Evolutionary conservation across 495 filamentous ascomycete species (phyloP).

Genomic region (Talaromyces liani): DNA sequence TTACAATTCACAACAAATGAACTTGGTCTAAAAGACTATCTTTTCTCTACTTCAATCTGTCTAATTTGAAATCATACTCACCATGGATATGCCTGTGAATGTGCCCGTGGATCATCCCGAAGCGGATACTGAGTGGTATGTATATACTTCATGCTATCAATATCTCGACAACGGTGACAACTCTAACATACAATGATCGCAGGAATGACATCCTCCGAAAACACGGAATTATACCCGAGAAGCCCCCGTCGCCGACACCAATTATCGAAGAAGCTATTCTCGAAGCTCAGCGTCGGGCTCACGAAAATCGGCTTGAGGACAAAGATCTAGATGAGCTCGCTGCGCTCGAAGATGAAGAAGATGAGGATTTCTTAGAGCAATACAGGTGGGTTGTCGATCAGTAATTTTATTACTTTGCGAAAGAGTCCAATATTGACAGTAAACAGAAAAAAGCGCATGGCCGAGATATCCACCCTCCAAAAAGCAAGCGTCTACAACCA

Average conservation of each 20-base stretch:
- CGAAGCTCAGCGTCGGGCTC: constrained; percentile 68
- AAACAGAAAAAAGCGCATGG: constrained; percentile 66
- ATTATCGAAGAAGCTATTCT: constrained; percentile 92
- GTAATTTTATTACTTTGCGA: background rate
- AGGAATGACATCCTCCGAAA: constrained; percentile 99
- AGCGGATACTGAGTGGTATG: constrained; percentile 95
- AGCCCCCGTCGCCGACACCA: constrained; percentile 86
- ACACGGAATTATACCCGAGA: constrained; percentile 92
- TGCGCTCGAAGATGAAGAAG: constrained; percentile 89
- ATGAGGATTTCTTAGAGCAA: constrained; percentile 80
- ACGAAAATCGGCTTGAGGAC: constrained; percentile 86
- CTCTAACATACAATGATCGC: constrained; percentile 9
- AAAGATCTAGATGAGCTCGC: constrained; percentile 91
- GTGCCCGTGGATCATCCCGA: constrained; percentile 93
- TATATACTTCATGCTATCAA: background rate
- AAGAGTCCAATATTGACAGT: background rate
- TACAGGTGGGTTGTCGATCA: constrained; percentile 50
- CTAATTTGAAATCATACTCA: constrained; percentile 14
- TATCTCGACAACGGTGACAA: constrained; percentile 11
- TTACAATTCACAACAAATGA: background rate
- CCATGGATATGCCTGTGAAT: constrained; percentile 68
- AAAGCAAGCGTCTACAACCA: constrained; percentile 72
- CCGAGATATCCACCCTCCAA: constrained; percentile 67
- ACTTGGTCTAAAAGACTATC: background rate
- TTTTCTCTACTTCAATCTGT: background rate